These are phyloP conservation scores for Debaryomycetaceae sp. DNA, from an alignment of 1,139 yeast genomes.

Conservation along the genomic window DNA sequence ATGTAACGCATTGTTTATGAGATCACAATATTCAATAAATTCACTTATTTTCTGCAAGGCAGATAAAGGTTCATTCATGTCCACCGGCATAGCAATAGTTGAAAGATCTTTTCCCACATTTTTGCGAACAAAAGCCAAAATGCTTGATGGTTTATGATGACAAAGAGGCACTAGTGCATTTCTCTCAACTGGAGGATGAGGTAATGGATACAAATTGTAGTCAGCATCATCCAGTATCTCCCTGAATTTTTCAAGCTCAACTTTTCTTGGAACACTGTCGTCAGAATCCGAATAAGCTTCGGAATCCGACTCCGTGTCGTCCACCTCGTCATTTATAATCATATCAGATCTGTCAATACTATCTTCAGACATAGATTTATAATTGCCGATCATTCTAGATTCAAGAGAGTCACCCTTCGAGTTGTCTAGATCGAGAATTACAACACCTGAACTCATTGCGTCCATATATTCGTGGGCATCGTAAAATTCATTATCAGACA, in stretches of 20 bases:
- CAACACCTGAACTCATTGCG: slow-evolving; percentile 33
- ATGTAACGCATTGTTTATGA: slow-evolving; percentile 60
- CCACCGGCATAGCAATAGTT: slow-evolving; percentile 89
- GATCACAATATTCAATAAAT: slow-evolving; percentile 66
- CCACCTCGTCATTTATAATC: slow-evolving; percentile 12
- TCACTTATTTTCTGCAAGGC: slow-evolving; percentile 79
- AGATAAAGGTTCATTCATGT: slow-evolving; percentile 87
- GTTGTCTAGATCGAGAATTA: slow-evolving; percentile 21
- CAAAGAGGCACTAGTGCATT: slow-evolving; percentile 61
- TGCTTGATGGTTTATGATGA: slow-evolving; percentile 72
- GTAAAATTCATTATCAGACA: slow-evolving; percentile 47
- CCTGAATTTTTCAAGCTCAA: not conserved
- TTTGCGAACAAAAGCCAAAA: slow-evolving; percentile 75
- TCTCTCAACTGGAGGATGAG: slow-evolving; percentile 49
- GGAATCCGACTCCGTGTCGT: slow-evolving; percentile 13
- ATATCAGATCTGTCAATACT: slow-evolving; percentile 10
- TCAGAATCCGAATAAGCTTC: slow-evolving; percentile 6
- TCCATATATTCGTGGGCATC: slow-evolving; percentile 66
- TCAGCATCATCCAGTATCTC: slow-evolving; percentile 19
- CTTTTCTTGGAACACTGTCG: slow-evolving; percentile 1
- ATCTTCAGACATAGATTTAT: slow-evolving; percentile 7
- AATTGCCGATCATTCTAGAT: slow-evolving; percentile 1
- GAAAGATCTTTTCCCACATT: slow-evolving; percentile 90
- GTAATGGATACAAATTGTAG: slow-evolving; percentile 60
- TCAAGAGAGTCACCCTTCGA: not conserved